Evolutionary conservation across 1,284 basidiomycete genomes (phyloP).

Genomic region (Ceratobasidium sp.): DNA sequence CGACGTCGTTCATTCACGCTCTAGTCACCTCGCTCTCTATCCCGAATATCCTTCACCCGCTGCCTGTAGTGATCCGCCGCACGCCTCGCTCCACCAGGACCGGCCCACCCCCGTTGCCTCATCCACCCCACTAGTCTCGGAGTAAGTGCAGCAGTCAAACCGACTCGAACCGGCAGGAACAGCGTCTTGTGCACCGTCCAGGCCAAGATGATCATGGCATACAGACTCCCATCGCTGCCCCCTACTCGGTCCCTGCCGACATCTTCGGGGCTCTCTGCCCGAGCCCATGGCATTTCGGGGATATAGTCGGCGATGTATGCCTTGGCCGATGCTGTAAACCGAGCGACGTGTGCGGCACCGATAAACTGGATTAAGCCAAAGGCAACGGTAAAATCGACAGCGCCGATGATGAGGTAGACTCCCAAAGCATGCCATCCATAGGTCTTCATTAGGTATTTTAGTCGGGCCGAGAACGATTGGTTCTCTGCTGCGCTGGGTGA

Average conservation of each 20-base stretch:
- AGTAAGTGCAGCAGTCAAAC: conserved; percentile 86
- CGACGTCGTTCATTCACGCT: background rate
- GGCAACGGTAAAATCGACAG: conserved; percentile 80
- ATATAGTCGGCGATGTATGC: conserved; percentile 52
- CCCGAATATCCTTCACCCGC: conserved; percentile 24
- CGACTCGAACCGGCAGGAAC: conserved; percentile 89
- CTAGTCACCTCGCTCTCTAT: conserved; percentile 27
- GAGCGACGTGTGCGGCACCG: conserved; percentile 88
- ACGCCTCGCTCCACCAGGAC: conserved; percentile 68
- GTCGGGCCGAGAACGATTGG: conserved; percentile 66
- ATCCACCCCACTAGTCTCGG: conserved; percentile 86
- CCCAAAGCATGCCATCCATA: conserved; percentile 94
- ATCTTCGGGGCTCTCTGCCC: conserved; percentile 24
- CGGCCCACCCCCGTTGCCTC: conserved; percentile 75
- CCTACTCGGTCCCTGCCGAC: conserved; percentile 27
- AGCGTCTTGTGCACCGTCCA: conserved; percentile 97
- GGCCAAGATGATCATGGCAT: conserved; percentile 91
- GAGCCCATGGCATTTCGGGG: conserved; percentile 19
- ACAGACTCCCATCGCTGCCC: conserved; percentile 70
- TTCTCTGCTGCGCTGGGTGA: conserved; percentile 40
- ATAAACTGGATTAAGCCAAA: conserved; percentile 87
- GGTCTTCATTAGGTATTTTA: conserved; percentile 86
- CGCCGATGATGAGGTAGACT: conserved; percentile 76
- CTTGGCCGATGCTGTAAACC: conserved; percentile 68
- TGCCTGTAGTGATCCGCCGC: conserved; percentile 60